A percentile compares a stretch with the other conserved stretches of the same genome.
Evolutionary conservation across 345 rosid genomes (phyloP).

Genomic region (Citrus australasica): DNA sequence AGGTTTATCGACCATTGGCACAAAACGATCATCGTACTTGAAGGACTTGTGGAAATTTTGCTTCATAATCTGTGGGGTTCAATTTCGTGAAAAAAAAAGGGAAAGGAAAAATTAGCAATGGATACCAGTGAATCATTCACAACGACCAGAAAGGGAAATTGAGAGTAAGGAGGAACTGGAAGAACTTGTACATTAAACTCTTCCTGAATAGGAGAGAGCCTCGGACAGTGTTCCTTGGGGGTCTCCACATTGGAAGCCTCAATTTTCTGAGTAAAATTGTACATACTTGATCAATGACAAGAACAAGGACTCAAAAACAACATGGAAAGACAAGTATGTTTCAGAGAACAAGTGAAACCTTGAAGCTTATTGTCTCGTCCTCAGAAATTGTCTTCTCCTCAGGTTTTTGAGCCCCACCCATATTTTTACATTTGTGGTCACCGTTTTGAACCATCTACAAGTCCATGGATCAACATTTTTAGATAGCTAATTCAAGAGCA

Average conservation of each 20-base stretch:
- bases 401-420: conserved; percentile 16
- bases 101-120: background rate
- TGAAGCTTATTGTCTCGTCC: conserved; percentile 32
- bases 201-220: conserved; percentile 30
- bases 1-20: conserved; percentile 35
- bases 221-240: conserved; percentile 17
- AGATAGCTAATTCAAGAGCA: background rate
- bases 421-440: conserved; percentile 58
- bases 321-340: background rate
- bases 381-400: conserved; percentile 52
- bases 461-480: background rate
- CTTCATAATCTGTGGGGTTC: conserved; percentile 1
- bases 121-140: background rate
- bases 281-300: background rate
- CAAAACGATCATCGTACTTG: conserved; percentile 24
- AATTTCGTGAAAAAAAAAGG: background rate
- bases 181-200: conserved; percentile 30
- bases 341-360: conserved; percentile 33
- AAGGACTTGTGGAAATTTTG: conserved; percentile 20
- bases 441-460: conserved; percentile 75
- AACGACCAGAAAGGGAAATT: background rate
- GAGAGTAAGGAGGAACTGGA: background rate
- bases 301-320: background rate
- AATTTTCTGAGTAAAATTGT: conserved; percentile 28
- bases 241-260: conserved; percentile 31